phyloP scores from a whole-genome alignment of 2,329 filamentous ascomycete species.

The Colletotrichum liaoningense region DNA sequence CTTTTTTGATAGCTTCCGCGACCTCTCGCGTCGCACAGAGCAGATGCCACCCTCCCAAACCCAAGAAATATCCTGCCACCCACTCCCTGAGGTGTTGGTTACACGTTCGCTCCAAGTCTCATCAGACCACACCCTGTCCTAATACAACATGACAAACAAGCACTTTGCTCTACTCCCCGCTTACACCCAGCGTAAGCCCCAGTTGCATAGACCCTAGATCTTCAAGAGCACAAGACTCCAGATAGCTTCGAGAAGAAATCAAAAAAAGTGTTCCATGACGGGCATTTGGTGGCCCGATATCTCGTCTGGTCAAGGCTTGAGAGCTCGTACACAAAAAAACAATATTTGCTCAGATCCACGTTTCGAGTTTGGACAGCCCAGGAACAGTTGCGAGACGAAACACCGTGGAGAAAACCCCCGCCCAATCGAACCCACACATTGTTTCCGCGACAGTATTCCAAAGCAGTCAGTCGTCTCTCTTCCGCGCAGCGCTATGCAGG shows the following conservation, averaged over 20 bases:
- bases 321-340: constrained; percentile 20
- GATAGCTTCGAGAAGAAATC: constrained; percentile 9
- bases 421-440: constrained; percentile 25
- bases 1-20: constrained; percentile 21
- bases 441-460: constrained; percentile 33
- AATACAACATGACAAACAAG: constrained; percentile 1
- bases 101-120: constrained; percentile 16
- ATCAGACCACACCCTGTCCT: constrained; percentile 9
- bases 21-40: constrained; percentile 11
- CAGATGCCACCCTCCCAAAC: constrained; percentile 15
- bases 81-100: constrained; percentile 2
- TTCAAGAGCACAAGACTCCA: neutral
- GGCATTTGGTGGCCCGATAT: constrained; percentile 4
- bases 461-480: constrained; percentile 29
- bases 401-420: constrained; percentile 26
- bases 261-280: neutral
- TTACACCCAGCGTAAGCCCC: constrained; percentile 33
- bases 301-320: constrained; percentile 11
- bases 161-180: constrained; percentile 2
- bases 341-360: constrained; percentile 29
- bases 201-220: neutral
- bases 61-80: constrained; percentile 9
- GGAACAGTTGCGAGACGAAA: constrained; percentile 32
- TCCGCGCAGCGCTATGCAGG: constrained; percentile 36
- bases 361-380: constrained; percentile 30